Conservation (phyloP, 371 early-diverging fungal species). For the Blakeslea trispora region DNA sequence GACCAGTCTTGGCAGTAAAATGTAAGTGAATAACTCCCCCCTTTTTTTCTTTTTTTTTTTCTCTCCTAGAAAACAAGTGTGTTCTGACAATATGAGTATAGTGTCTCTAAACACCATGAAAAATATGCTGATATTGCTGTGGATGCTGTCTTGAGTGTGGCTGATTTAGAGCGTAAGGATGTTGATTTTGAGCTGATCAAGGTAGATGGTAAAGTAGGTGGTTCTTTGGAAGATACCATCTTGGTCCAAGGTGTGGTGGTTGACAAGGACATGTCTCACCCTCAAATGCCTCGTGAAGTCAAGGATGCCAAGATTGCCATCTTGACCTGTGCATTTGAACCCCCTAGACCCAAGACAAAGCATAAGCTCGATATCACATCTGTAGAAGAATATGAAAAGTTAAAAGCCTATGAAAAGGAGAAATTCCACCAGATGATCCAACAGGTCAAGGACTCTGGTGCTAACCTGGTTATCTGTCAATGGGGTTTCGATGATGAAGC, state of each 20-base stretch:
- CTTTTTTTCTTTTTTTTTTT: no score
- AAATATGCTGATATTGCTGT: conserved; percentile 98
- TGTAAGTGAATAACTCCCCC: no score
- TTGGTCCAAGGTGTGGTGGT: conserved; percentile 98
- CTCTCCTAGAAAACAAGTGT: no score
- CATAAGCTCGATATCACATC: conserved; percentile 98
- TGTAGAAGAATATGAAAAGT: conserved; percentile 97
- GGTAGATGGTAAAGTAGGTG: conserved; percentile 98
- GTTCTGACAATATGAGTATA: no score
- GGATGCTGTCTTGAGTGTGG: conserved; percentile 96
- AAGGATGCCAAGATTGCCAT: conserved; percentile 98
- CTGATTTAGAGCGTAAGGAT: conserved; percentile 98
- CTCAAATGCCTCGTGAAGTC: conserved; percentile 99
- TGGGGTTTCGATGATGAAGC: conserved; percentile 99
- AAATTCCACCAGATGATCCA: conserved; percentile 98
- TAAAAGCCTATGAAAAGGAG: conserved; percentile 95
- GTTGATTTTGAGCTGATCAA: conserved; percentile 99
- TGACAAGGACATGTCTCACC: conserved; percentile 99
- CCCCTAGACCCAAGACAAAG: conserved; percentile 99
- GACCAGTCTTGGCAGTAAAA: conserved; percentile 98
- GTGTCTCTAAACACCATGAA: conserved; percentile 97
- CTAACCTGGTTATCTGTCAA: conserved; percentile 99
- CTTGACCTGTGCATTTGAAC: conserved; percentile 99
- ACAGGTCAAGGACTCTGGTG: conserved; percentile 96
- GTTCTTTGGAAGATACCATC: conserved; percentile 90